Percentiles rank a stretch among this genome's conserved stretches.
These are phyloP conservation scores for Tilletia indica DNA, from an alignment of 1,284 basidiomycete genomes.

Conservation along the genomic window DNA sequence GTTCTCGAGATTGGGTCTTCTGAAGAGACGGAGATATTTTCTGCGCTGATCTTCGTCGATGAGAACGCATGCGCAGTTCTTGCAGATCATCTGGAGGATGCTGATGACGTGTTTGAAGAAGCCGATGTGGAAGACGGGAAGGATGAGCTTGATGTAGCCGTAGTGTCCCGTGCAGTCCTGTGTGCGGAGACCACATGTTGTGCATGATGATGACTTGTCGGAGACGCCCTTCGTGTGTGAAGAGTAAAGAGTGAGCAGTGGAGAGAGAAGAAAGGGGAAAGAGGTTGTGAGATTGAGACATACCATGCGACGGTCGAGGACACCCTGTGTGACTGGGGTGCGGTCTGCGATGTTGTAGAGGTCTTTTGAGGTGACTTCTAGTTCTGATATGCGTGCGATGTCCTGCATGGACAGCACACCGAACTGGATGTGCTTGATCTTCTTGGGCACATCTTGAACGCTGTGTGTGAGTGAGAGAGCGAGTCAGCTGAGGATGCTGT, in stretches of 20 bases:
- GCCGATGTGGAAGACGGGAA: slow-evolving; percentile 94
- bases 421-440: slow-evolving; percentile 57
- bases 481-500: neutral
- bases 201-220: slow-evolving; percentile 86
- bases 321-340: slow-evolving; percentile 48
- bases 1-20: slow-evolving; percentile 86
- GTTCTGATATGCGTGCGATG: slow-evolving; percentile 54
- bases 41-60: slow-evolving; percentile 84
- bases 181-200: slow-evolving; percentile 88
- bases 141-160: slow-evolving; percentile 69
- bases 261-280: neutral
- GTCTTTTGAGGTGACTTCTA: slow-evolving; percentile 51
- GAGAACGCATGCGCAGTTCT: slow-evolving; percentile 90
- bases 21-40: slow-evolving; percentile 80
- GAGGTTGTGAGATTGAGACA: neutral
- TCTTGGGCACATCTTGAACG: slow-evolving; percentile 36
- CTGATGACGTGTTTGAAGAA: slow-evolving; percentile 94
- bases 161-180: slow-evolving; percentile 98
- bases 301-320: slow-evolving; percentile 48
- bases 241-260: neutral
- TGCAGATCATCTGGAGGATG: slow-evolving; percentile 74
- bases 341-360: slow-evolving; percentile 50
- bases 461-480: neutral
- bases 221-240: slow-evolving; percentile 83
- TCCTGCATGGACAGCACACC: slow-evolving; percentile 55